Conservation (phyloP, 1,284 basidiomycete genomes). For the Leccinum fallax region DNA sequence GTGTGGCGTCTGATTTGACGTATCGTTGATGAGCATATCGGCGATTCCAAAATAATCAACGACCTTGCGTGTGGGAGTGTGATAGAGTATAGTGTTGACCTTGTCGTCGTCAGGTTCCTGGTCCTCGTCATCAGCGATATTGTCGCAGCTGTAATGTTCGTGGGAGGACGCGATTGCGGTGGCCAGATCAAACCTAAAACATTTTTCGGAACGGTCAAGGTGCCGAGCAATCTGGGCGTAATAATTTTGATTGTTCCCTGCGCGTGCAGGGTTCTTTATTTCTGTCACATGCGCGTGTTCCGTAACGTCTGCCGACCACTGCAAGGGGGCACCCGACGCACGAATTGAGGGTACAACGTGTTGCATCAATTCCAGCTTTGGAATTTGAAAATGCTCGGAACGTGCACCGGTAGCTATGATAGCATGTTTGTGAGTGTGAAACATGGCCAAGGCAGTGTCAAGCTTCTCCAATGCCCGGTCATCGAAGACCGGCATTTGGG, state of each 20-base stretch:
- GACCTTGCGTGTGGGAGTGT: neutral
- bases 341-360: neutral
- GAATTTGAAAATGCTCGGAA: neutral
- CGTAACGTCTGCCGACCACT: conserved; percentile 1
- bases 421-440: neutral
- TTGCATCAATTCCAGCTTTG: neutral
- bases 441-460: neutral
- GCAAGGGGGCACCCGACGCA: neutral
- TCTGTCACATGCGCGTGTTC: neutral
- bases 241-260: conserved; percentile 3
- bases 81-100: neutral
- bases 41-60: neutral
- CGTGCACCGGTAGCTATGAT: neutral
- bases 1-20: neutral
- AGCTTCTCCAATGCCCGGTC: neutral
- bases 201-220: neutral
- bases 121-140: neutral
- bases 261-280: neutral
- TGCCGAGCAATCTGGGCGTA: neutral
- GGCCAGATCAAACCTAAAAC: neutral
- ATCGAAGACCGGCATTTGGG: neutral
- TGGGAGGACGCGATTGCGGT: neutral
- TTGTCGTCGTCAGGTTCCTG: neutral
- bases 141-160: neutral
- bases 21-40: neutral